These are phyloP conservation scores for Oryza coarctata DNA, from an alignment of 176 grass and related monocot species.

Conservation along the genomic window DNA sequence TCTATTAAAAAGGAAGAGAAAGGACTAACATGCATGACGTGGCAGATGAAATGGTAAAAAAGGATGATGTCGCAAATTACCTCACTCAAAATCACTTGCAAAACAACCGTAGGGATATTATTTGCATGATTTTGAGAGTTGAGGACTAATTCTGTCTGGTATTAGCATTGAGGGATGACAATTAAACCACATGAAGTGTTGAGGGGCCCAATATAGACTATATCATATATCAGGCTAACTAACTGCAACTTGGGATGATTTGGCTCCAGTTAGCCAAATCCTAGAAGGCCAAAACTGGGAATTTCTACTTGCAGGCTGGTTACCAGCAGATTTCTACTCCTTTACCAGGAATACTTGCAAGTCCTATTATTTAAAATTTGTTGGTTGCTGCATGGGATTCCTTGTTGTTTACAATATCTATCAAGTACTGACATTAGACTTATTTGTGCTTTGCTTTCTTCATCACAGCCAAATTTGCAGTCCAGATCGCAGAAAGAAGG, in stretches of 20 bases:
- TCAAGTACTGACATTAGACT: neutral
- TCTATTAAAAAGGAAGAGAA: too few species aligned
- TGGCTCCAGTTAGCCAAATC: neutral
- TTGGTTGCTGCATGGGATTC: neutral
- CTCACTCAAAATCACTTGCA: too few species aligned
- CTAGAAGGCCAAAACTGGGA: neutral
- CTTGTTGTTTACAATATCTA: conserved; percentile 16
- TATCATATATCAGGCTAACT: neutral
- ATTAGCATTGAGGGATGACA: too few species aligned
- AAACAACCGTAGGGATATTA: too few species aligned
- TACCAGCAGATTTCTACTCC: neutral
- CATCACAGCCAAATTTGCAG: conserved; percentile 64
- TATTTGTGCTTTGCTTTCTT: conserved; percentile 16
- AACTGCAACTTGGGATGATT: neutral
- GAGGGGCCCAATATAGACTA: too few species aligned
- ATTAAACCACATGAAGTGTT: too few species aligned
- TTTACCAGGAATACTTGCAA: neutral
- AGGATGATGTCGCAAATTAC: too few species aligned
- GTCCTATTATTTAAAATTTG: conserved; percentile 7
- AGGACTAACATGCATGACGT: too few species aligned
- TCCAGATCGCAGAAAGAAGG: conserved; percentile 80
- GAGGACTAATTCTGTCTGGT: too few species aligned
- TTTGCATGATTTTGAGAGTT: too few species aligned
- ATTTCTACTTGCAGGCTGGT: neutral
- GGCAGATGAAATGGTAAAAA: too few species aligned